A percentile compares a stretch with the other conserved stretches of the same genome.
These are phyloP conservation scores for Stramenopiles sp. DNA, from an alignment of 352 stramenopile species.

Conservation along the genomic window DNA sequence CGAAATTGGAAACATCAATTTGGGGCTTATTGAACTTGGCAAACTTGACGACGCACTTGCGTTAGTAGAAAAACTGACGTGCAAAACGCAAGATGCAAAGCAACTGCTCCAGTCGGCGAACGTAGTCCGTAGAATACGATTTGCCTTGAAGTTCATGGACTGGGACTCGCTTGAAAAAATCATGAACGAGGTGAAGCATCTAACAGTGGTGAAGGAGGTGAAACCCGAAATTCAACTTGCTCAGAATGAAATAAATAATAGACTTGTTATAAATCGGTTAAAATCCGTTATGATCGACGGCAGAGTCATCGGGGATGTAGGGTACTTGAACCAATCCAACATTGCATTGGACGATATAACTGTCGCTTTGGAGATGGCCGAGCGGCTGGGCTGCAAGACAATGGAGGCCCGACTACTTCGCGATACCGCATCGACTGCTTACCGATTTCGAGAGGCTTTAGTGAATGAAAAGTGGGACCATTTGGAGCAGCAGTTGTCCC, in stretches of 20 bases:
- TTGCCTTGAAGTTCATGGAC: conserved; percentile 11
- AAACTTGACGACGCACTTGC: neutral
- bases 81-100: neutral
- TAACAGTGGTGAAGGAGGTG: neutral
- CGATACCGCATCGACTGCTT: neutral
- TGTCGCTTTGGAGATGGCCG: neutral
- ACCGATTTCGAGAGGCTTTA: neutral
- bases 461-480: neutral
- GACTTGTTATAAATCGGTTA: conserved; percentile 6
- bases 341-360: neutral
- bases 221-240: neutral
- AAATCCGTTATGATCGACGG: neutral
- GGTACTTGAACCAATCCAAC: neutral
- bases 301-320: neutral
- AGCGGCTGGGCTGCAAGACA: neutral
- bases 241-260: neutral
- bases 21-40: neutral
- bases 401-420: neutral
- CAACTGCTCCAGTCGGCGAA: neutral
- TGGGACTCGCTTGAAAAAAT: neutral
- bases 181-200: neutral
- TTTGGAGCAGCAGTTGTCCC: no score
- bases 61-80: neutral
- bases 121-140: neutral
- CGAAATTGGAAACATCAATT: neutral